Base-by-base conservation (phyloP, 257 asterid species). In the Nicotiana obtusifolia region DNA sequence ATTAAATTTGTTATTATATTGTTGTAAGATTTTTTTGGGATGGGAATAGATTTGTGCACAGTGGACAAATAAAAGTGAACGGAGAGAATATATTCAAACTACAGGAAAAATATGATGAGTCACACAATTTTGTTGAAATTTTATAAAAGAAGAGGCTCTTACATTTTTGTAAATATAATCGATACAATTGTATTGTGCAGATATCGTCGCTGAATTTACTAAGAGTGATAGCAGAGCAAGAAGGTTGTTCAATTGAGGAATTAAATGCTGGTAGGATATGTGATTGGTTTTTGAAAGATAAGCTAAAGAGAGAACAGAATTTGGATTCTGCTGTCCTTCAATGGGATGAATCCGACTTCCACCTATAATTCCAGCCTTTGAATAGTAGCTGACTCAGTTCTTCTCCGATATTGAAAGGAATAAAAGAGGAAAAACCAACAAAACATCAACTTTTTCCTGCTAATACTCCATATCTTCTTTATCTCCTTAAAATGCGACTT, bases 271-370 rank as follows among this genome's bases (percentile, higher is more conserved):
- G 97, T 33, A 91, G 83, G 56, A 66, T 94, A 8, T 94, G 98
- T 83, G 98, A 92, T 87, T 94, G 97, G 98, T 94, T 94, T 79
- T 80, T 94, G 24, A 92, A 93, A 61, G 97, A 92, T 69, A 93
- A 92, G 86, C 89, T 93, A 41, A 93, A 93, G 59, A 84, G 94
- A 80, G 97, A 93, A 84, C 94, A 93, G 26, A 88, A 92, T 88
- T 84, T 90, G 88, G 95, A 81, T 0, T 86, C 93, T 67, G 95
- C 97, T 7, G 93, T 93, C 22, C 88, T 93, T 56, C 97, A 92
- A 24, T 93, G 98, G 98, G 97, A 90, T 37, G 97, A 92, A 68
- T 87, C 94, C 3, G 91, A 87, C 11, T 88, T 89, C 52, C 84
- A 75, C 62, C 30, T 91, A 6, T 93, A 68, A 69, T 59, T 35